Conservation (phyloP, 2,329 filamentous ascomycete species). For the Paecilomyces formosus region DNA sequence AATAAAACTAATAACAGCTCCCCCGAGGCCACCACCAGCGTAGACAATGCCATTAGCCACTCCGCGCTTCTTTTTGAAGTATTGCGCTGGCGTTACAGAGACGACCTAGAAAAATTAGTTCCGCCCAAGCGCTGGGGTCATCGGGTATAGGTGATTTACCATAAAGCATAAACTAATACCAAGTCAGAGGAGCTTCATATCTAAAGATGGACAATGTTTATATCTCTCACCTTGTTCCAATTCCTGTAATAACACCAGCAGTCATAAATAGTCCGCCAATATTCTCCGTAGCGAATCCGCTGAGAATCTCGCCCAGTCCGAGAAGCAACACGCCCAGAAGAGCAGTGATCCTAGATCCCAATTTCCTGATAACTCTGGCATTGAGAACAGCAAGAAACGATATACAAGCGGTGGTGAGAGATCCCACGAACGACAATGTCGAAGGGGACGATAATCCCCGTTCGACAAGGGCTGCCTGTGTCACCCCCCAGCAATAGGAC, state of each 20-base stretch:
- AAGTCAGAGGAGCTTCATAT: constrained; percentile 6
- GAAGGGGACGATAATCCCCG: constrained; percentile 41
- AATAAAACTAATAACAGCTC: constrained; percentile 45
- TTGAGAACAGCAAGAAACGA: constrained; percentile 47
- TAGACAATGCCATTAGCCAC: constrained; percentile 43
- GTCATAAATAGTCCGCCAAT: constrained; percentile 44
- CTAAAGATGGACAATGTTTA: constrained; percentile 13
- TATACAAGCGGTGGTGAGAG: constrained; percentile 44
- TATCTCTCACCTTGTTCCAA: constrained; percentile 33
- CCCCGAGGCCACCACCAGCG: constrained; percentile 45
- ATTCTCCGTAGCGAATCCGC: constrained; percentile 40
- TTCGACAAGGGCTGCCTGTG: constrained; percentile 51
- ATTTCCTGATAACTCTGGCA: constrained; percentile 41
- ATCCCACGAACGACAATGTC: constrained; percentile 54
- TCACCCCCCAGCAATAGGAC: constrained; percentile 53
- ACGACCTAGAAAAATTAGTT: constrained; percentile 12
- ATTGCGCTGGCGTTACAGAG: constrained; percentile 46
- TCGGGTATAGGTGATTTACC: constrained; percentile 18
- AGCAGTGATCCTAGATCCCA: constrained; percentile 43
- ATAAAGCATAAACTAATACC: constrained; percentile 30
- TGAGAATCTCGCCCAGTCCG: constrained; percentile 42
- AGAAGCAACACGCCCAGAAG: constrained; percentile 46
- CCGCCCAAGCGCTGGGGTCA: background rate
- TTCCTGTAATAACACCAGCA: constrained; percentile 40
- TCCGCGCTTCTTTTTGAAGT: constrained; percentile 48